Evolutionary conservation across 441 rosid species (phyloP).

Genomic region (Codiaeum variegatum): DNA sequence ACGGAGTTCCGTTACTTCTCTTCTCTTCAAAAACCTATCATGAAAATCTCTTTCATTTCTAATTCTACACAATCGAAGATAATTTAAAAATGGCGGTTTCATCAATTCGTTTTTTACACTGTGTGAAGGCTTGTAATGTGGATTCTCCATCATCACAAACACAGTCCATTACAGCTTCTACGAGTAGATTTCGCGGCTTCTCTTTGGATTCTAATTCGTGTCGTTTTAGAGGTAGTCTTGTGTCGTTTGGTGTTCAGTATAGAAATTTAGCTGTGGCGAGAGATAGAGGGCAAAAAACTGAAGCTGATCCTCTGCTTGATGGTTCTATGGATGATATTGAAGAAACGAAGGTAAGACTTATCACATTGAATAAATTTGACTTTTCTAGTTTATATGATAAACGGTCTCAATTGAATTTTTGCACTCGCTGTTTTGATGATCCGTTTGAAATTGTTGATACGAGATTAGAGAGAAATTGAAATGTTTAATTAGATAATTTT

Average conservation of each 20-base stretch:
- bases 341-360: slow-evolving; percentile 30
- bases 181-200: slow-evolving; percentile 15
- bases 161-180: slow-evolving; percentile 19
- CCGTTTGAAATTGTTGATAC: neutral
- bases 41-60: neutral
- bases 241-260: slow-evolving; percentile 22
- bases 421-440: neutral
- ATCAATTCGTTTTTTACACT: slow-evolving; percentile 27
- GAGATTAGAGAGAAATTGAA: neutral
- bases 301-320: slow-evolving; percentile 29
- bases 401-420: neutral
- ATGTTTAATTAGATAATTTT: neutral
- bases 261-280: slow-evolving; percentile 27
- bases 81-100: slow-evolving; percentile 36
- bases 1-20: neutral
- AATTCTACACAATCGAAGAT: neutral
- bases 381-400: neutral
- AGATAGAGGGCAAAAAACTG: slow-evolving; percentile 26
- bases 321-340: slow-evolving; percentile 25
- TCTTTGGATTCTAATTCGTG: slow-evolving; percentile 21
- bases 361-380: neutral
- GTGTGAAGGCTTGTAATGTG: slow-evolving; percentile 20
- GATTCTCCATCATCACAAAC: slow-evolving; percentile 9
- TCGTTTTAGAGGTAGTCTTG: slow-evolving; percentile 23
- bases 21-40: neutral